These are phyloP conservation scores for Cadophora sp. DNA, from an alignment of 2,329 filamentous ascomycete species.

Conservation along the genomic window DNA sequence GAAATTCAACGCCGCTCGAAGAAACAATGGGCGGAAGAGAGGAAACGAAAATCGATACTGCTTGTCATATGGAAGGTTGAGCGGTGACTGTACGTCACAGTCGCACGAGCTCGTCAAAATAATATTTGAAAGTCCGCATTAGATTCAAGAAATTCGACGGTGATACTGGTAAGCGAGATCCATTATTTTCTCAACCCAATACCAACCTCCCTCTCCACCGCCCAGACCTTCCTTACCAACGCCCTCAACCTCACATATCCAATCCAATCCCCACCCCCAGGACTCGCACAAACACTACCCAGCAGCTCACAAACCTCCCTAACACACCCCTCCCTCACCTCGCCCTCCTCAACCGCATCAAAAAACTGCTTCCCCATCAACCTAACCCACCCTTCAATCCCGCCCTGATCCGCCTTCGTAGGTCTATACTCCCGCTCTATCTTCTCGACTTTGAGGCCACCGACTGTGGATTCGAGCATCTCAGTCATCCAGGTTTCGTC, in stretches of 20 bases:
- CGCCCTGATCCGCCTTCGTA: conserved; percentile 63
- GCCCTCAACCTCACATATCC: conserved; percentile 61
- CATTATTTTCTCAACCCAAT: too few relatives aligned
- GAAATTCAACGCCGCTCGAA: too few relatives aligned
- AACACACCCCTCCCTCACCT: conserved; percentile 58
- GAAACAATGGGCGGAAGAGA: too few relatives aligned
- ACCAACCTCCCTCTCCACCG: too few relatives aligned
- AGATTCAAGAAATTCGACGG: too few relatives aligned
- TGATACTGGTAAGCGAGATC: neutral
- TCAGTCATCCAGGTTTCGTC: conserved; percentile 63
- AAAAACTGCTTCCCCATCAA: conserved; percentile 68
- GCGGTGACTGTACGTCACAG: too few relatives aligned
- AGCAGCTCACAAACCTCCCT: conserved; percentile 61
- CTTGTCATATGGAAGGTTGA: too few relatives aligned
- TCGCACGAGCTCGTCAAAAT: too few relatives aligned
- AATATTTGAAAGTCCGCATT: too few relatives aligned
- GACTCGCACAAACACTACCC: conserved; percentile 59
- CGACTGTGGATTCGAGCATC: conserved; percentile 50
- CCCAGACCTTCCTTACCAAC: conserved; percentile 49
- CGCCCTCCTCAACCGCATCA: conserved; percentile 54
- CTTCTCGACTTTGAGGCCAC: conserved; percentile 48
- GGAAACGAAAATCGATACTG: too few relatives aligned
- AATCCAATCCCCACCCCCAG: conserved; percentile 63
- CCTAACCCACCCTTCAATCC: conserved; percentile 69
- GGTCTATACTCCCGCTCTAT: conserved; percentile 70